Conservation (phyloP, 306 rosid genomes). For the peach (Prunus persica) region Prunus_persica_NCBIv2 NC_034016.1:19958501-19959000, state of each 20-base stretch:
- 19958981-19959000: conserved; percentile 36
- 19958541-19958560: background rate
- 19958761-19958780: background rate
- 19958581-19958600: conserved; percentile 17
- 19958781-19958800: background rate
- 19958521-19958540: no score
- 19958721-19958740: conserved; percentile 20
- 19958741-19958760: conserved; percentile 7
- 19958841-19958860: conserved; percentile 11
- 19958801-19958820: conserved; percentile 5
- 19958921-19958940: conserved; percentile 36
- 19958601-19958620: background rate
- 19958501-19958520: background rate
- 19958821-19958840: conserved; percentile 15
- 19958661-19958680: background rate
- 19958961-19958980: conserved; percentile 32
- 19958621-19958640: conserved; percentile 6
- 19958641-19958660: conserved; percentile 19
- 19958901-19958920: conserved; percentile 40
- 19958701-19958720: conserved; percentile 5
- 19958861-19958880: conserved; percentile 10
- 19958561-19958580: background rate
- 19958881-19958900: conserved; percentile 51
- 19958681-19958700: conserved; percentile 20
- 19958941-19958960: conserved; percentile 37